phyloP scores from a whole-genome alignment of 148 eudicot species.

The Arbutus unedo region DNA sequence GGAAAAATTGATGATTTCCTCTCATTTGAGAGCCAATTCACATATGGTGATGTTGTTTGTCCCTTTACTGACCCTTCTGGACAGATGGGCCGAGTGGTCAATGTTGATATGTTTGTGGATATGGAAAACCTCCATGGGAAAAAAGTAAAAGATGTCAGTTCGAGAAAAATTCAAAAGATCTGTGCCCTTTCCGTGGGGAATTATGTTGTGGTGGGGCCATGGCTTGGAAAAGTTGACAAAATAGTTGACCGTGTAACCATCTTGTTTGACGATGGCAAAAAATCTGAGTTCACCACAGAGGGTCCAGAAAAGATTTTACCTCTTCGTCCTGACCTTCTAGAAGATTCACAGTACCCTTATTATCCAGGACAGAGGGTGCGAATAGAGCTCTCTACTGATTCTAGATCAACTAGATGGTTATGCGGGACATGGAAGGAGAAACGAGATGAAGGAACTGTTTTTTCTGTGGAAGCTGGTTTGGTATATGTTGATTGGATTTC shows the following conservation, averaged over 20 bases:
- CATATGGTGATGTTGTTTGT: conserved; percentile 73
- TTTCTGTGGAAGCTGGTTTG: conserved; percentile 66
- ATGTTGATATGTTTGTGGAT: conserved; percentile 60
- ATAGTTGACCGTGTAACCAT: conserved; percentile 58
- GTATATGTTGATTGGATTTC: conserved; percentile 79
- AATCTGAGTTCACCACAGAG: conserved; percentile 48
- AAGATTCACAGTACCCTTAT: conserved; percentile 72
- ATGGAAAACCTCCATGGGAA: conserved; percentile 63
- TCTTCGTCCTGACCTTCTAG: conserved; percentile 59
- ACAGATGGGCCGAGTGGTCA: conserved; percentile 72
- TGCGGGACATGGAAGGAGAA: conserved; percentile 57
- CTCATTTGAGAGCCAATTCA: conserved; percentile 71
- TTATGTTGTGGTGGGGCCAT: conserved; percentile 66
- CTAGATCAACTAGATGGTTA: conserved; percentile 66
- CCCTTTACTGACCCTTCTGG: conserved; percentile 53
- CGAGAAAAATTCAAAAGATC: conserved; percentile 48
- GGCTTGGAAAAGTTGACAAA: conserved; percentile 83
- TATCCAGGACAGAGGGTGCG: conserved; percentile 87
- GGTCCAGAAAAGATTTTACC: conserved; percentile 58
- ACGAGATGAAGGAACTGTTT: conserved; percentile 59
- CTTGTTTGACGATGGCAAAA: conserved; percentile 75
- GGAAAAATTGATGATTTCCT: conserved; percentile 91
- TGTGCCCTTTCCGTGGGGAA: conserved; percentile 67
- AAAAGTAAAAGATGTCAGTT: conserved; percentile 44
- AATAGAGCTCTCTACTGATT: conserved; percentile 36